Evolutionary conservation across 371 early-diverging fungal genomes (phyloP), one percentile per base, ranked within the genome.

Genomic region (Conidiobolus incongruus): DNA sequence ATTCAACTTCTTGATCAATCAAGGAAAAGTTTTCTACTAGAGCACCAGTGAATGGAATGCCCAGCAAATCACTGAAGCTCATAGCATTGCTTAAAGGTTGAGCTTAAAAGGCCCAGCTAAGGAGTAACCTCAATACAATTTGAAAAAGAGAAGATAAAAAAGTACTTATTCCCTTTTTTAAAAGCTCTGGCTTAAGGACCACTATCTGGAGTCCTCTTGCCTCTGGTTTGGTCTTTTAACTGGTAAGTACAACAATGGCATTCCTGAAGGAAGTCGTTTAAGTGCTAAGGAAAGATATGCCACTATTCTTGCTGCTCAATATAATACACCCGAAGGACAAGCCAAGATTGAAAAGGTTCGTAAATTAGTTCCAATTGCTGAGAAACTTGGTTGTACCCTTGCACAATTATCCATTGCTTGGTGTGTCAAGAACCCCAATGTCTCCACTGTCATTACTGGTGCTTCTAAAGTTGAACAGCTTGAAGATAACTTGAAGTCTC

Each of bases 21-120:
- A 72, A 47, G 85, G 85, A 21, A 69, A 69, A 69, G 77, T 81
- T 3, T 66, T 84, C 34, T 84, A 84, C 58, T 83, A 83, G 84
- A 81, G 52, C 0, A 81, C 82, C 1, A 71, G 72, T 26, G 88
- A 87, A 61, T 87, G 88, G 88, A 69, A 70, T 20, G 70, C 79
- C 0, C 72, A 77, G 53, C 69, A 81, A 52, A 68, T 86, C 46
- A 62, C 67, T n/a, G 82, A 87, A 47, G 88, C 88, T 2, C 66
- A 73, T 45, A 54, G 61, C 29, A 65, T 84, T 11, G 83, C 85
- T 4, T 58, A 70, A 20, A 53, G 63, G 29, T 48, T 84, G n/a
- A 59, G 63, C n/a, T 50, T 84, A 28, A 72, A 69, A 67, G 48
- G 65, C n/a, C n/a, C n/a, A n/a, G n/a, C n/a, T n/a, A n/a, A n/a